These are phyloP conservation scores for Penicillium silybi DNA, from an alignment of 495 filamentous ascomycete species.

Conservation along the genomic window DNA sequence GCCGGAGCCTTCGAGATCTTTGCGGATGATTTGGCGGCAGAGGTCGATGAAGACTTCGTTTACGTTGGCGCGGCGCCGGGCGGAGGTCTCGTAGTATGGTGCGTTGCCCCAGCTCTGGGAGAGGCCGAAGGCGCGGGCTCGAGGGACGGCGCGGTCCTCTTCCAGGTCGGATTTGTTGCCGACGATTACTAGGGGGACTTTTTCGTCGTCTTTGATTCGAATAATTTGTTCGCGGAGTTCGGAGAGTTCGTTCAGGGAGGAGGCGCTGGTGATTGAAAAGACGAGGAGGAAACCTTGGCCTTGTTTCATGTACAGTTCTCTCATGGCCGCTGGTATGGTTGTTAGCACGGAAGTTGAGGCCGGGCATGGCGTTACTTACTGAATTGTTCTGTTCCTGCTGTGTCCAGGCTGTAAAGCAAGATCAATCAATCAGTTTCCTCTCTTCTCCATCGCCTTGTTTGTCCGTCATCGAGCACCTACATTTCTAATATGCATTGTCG, in stretches of 20 bases:
- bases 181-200: slow-evolving; percentile 90
- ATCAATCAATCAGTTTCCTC: not conserved
- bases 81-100: slow-evolving; percentile 94
- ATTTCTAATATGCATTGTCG: slow-evolving; percentile 96
- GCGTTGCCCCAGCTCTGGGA: slow-evolving; percentile 85
- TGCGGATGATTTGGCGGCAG: slow-evolving; percentile 84
- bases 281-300: slow-evolving; percentile 97
- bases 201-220: slow-evolving; percentile 92
- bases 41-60: slow-evolving; percentile 94
- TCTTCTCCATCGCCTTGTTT: not conserved
- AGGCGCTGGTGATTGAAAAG: slow-evolving; percentile 89
- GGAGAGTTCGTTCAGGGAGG: slow-evolving; percentile 79
- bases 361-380: slow-evolving; percentile 54
- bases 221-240: slow-evolving; percentile 94
- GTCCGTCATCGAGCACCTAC: slow-evolving; percentile 46
- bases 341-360: slow-evolving; percentile 26
- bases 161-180: slow-evolving; percentile 97
- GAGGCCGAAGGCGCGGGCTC: slow-evolving; percentile 78
- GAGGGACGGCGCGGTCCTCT: slow-evolving; percentile 81
- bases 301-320: slow-evolving; percentile 95
- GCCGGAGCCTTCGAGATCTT: slow-evolving; percentile 52
- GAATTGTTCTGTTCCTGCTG: slow-evolving; percentile 97
- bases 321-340: slow-evolving; percentile 57
- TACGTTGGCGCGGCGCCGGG: slow-evolving; percentile 80
- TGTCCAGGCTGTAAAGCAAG: slow-evolving; percentile 66